Conservation (phyloP, 2,329 filamentous ascomycete species). For the Lasiodiplodia theobromae region DNA sequence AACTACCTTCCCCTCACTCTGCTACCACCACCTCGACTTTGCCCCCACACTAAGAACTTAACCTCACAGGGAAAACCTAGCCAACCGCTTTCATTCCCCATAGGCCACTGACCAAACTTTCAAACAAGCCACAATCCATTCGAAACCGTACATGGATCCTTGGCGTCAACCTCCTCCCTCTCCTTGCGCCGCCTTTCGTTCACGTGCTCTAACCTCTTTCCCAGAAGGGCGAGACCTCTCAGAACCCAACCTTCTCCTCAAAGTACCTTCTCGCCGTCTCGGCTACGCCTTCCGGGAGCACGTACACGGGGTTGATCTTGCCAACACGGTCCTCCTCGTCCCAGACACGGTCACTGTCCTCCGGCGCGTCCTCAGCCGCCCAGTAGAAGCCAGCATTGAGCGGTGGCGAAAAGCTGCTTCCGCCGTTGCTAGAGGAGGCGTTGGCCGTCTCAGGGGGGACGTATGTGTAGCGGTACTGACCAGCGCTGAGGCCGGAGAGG, state of each 20-base stretch:
- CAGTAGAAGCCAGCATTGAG: conserved; percentile 54
- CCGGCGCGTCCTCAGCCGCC: conserved; percentile 53
- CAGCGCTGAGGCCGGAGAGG: conserved; percentile 77
- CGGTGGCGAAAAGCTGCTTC: conserved; percentile 26
- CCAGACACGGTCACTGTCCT: conserved; percentile 65
- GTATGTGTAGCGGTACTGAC: conserved; percentile 70
- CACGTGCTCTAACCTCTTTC: neutral
- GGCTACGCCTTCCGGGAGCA: conserved; percentile 75
- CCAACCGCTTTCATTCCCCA: neutral
- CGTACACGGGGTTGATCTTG: conserved; percentile 83
- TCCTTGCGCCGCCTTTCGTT: conserved; percentile 27
- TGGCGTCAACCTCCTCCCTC: neutral
- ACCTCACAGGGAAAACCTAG: neutral
- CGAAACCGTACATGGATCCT: neutral
- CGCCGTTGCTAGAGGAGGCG: conserved; percentile 26
- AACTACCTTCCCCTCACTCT: neutral
- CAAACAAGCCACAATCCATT: conserved; percentile 8
- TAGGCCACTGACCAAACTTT: neutral
- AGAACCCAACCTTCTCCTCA: conserved; percentile 65
- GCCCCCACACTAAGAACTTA: neutral
- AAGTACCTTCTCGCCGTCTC: conserved; percentile 72
- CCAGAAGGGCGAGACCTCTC: conserved; percentile 30
- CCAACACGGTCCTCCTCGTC: conserved; percentile 73
- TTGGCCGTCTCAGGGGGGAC: conserved; percentile 40
- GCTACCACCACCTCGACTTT: neutral